Conservation (phyloP, 2,329 filamentous ascomycete species). For the Penicillium sp. region DNA sequence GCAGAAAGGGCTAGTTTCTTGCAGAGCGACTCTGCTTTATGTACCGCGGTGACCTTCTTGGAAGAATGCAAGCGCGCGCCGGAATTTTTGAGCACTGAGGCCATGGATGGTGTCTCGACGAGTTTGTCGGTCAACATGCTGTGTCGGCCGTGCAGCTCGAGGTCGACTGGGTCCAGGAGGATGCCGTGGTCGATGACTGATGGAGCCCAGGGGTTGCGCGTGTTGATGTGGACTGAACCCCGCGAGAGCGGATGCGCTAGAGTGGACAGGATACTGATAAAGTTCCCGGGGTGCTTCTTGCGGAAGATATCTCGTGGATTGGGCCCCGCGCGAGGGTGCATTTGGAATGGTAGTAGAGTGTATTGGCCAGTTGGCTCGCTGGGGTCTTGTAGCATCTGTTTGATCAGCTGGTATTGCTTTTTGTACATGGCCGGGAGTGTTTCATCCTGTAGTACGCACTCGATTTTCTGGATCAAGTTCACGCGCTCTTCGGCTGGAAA, state of each 20-base stretch:
- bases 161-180: constrained; percentile 51
- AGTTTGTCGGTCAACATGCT: constrained; percentile 39
- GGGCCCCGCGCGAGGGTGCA: constrained; percentile 17
- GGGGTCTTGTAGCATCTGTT: constrained; percentile 20
- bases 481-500: neutral
- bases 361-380: constrained; percentile 27
- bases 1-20: constrained; percentile 18
- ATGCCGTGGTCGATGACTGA: constrained; percentile 52
- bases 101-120: constrained; percentile 36
- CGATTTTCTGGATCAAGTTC: neutral
- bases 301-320: constrained; percentile 20
- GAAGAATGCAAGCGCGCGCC: constrained; percentile 28
- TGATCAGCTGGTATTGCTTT: constrained; percentile 11
- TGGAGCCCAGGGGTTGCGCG: constrained; percentile 35
- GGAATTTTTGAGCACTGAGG: constrained; percentile 37
- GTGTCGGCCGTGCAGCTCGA: constrained; percentile 45
- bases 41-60: neutral
- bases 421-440: neutral
- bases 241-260: constrained; percentile 38
- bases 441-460: neutral
- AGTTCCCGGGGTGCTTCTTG: constrained; percentile 22
- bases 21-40: neutral
- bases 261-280: constrained; percentile 28
- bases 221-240: constrained; percentile 45
- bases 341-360: constrained; percentile 28